Conservation (phyloP, 148 eudicot species). For the Vaccinium darrowii region DNA sequence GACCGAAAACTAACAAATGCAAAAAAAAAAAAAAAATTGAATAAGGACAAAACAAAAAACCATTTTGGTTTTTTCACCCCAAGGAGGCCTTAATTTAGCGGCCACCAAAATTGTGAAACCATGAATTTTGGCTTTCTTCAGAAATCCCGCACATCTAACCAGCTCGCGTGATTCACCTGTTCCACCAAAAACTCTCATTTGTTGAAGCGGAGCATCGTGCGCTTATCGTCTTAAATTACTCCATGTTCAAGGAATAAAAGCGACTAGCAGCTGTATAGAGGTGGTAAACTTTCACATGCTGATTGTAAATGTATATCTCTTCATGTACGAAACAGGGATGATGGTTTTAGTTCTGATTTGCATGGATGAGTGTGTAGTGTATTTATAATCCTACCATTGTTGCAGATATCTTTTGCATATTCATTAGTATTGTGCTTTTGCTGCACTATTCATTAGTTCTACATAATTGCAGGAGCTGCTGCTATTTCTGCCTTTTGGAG, state of each 20-base stretch:
- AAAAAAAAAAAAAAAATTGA: no score
- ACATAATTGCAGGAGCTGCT: conserved; percentile 37
- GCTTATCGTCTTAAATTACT: neutral
- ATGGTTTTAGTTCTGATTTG: neutral
- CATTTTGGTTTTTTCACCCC: no score
- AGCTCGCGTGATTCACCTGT: no score
- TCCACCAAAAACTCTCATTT: no score
- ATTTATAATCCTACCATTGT: neutral
- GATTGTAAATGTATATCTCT: neutral
- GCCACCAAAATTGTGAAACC: neutral
- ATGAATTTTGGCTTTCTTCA: neutral
- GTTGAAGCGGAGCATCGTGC: no score
- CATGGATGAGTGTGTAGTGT: neutral
- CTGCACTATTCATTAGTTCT: neutral
- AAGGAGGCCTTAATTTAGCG: no score
- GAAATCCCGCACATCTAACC: neutral
- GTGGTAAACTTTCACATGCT: neutral
- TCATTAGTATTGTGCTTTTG: neutral
- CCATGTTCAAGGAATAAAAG: neutral
- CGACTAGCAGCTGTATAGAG: neutral
- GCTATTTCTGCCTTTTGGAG: conserved; percentile 30
- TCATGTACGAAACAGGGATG: neutral
- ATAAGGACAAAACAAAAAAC: no score
- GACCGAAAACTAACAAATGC: no score
- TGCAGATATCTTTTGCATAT: neutral